phyloP scores from a whole-genome alignment of 495 filamentous ascomycete species.

The Parmelia sp. region DNA sequence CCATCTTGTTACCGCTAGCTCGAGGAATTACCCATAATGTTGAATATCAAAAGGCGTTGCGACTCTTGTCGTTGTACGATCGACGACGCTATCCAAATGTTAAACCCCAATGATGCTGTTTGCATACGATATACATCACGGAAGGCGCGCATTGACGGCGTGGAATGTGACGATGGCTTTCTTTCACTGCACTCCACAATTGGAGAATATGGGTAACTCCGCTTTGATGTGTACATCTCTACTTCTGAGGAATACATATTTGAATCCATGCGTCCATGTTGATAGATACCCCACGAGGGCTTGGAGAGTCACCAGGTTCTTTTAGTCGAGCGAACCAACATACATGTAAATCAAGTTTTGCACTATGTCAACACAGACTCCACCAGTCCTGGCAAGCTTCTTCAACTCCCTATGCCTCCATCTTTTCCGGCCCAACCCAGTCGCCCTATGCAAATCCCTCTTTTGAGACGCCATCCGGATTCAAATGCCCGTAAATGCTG shows the following conservation, averaged over 20 bases:
- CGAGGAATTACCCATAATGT: not conserved
- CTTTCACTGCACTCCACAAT: not conserved
- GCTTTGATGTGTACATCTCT: not conserved
- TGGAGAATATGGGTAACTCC: not conserved
- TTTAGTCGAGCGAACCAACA: not conserved
- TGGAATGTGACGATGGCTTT: not conserved
- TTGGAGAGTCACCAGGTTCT: not conserved
- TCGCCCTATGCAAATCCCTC: not conserved
- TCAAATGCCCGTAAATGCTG: conserved; percentile 8
- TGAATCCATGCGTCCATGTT: not conserved
- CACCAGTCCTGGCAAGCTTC: not conserved
- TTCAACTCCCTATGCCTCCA: not conserved
- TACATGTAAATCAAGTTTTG: not conserved
- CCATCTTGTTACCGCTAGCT: not conserved
- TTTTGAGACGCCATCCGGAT: not conserved
- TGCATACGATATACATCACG: too few species aligned
- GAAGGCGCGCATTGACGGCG: not conserved
- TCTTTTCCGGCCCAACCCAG: not conserved
- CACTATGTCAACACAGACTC: not conserved
- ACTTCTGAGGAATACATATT: not conserved
- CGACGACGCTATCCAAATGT: too few species aligned
- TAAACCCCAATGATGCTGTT: too few species aligned
- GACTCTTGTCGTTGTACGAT: too few species aligned
- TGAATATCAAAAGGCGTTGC: not conserved
- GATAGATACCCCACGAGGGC: not conserved